Percentiles rank a stretch among this genome's conserved stretches.
Conservation (phyloP, 2,329 filamentous ascomycete genomes). For the Botrytis squamosa region DNA sequence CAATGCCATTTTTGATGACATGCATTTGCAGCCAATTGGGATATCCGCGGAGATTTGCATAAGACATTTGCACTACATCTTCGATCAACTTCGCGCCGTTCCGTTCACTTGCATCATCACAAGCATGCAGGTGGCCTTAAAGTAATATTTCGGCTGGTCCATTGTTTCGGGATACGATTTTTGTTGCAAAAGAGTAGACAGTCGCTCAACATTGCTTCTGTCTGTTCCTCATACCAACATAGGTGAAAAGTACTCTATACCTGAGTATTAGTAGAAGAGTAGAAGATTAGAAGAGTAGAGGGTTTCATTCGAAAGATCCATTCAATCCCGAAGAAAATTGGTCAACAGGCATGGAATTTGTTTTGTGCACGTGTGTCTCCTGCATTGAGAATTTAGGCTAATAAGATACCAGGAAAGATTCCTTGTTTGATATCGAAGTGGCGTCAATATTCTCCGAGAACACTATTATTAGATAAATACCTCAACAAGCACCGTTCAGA, state of each 20-base stretch:
- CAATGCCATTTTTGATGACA: background rate
- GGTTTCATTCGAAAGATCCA: background rate
- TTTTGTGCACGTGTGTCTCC: background rate
- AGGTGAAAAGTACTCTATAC: background rate
- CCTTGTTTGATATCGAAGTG: background rate
- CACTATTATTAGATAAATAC: background rate
- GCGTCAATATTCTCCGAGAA: background rate
- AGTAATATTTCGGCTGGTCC: slow-evolving; percentile 4
- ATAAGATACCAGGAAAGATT: background rate
- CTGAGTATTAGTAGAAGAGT: background rate
- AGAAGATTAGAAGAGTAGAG: background rate
- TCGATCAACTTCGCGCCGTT: background rate
- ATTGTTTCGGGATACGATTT: background rate
- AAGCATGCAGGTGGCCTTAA: background rate
- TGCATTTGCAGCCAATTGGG: background rate
- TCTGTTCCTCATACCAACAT: background rate
- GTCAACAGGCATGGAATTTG: background rate
- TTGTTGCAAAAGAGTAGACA: background rate
- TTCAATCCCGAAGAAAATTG: background rate
- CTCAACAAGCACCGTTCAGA: background rate
- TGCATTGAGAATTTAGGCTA: background rate
- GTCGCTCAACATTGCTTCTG: background rate
- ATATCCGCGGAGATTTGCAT: background rate
- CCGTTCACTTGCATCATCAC: background rate
- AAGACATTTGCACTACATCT: background rate